phyloP scores from a whole-genome alignment of 495 filamentous ascomycete species.

The Podospora comata region DNA sequence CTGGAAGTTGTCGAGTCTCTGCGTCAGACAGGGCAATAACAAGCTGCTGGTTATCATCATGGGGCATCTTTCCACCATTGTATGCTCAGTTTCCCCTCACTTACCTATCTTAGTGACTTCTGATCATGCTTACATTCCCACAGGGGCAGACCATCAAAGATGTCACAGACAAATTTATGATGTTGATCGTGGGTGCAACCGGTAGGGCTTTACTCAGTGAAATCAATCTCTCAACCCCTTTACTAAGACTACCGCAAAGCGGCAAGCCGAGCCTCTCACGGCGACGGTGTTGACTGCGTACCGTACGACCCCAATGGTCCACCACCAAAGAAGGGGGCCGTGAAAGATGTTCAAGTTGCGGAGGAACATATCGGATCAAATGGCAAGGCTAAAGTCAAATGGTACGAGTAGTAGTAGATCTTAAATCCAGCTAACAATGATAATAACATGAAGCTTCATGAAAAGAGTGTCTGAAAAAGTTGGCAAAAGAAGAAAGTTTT shows the following conservation, averaged over 20 bases:
- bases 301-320: background rate
- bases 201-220: background rate
- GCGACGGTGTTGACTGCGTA: background rate
- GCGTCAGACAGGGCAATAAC: no score
- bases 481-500: background rate
- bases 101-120: background rate
- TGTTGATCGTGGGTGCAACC: background rate
- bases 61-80: no score
- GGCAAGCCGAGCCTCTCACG: background rate
- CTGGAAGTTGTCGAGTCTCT: no score
- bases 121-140: background rate
- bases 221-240: background rate
- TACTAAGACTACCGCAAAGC: background rate
- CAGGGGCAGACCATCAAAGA: background rate
- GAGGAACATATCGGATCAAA: background rate
- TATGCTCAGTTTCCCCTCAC: background rate
- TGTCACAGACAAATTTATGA: background rate
- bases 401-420: background rate
- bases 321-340: background rate
- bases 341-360: background rate
- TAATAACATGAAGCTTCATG: background rate
- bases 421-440: background rate
- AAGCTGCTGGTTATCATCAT: no score
- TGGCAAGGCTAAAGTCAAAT: background rate
- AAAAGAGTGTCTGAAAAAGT: background rate